These are phyloP conservation scores for Penicillium corylophilum DNA, from an alignment of 2,329 filamentous ascomycete species.

Conservation along the genomic window DNA sequence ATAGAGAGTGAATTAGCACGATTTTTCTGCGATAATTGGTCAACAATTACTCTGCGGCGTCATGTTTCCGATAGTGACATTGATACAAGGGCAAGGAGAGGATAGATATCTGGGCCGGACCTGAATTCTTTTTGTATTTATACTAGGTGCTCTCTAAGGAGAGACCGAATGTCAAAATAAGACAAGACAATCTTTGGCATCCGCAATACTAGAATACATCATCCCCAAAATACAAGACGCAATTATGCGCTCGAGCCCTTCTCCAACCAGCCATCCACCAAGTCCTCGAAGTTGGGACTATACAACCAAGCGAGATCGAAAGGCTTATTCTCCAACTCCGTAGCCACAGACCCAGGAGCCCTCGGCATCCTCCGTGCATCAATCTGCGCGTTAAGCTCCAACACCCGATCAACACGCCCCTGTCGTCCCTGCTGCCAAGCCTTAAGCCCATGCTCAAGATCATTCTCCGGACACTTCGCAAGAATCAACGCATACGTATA, in stretches of 20 bases:
- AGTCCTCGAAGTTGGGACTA: conserved; percentile 38
- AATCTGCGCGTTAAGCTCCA: conserved; percentile 51
- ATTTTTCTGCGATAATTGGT: no score
- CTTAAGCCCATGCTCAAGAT: conserved; percentile 30
- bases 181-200: neutral
- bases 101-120: no score
- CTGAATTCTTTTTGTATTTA: no score
- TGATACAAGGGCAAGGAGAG: no score
- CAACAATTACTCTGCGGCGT: no score
- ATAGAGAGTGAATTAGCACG: no score
- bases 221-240: neutral
- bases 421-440: conserved; percentile 53
- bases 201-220: neutral
- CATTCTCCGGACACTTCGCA: conserved; percentile 20
- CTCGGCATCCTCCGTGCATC: conserved; percentile 49
- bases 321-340: conserved; percentile 24
- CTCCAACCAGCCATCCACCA: conserved; percentile 33
- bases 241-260: neutral
- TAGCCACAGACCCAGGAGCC: conserved; percentile 2
- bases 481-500: conserved; percentile 47
- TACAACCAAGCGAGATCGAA: conserved; percentile 49
- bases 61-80: no score
- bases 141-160: no score
- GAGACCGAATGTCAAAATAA: no score
- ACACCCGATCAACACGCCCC: conserved; percentile 48